Percentiles rank a stretch among this genome's conserved stretches.
Evolutionary conservation across 768 basidiomycete species (phyloP).

Genomic region (Lactifluus piperatus): DNA sequence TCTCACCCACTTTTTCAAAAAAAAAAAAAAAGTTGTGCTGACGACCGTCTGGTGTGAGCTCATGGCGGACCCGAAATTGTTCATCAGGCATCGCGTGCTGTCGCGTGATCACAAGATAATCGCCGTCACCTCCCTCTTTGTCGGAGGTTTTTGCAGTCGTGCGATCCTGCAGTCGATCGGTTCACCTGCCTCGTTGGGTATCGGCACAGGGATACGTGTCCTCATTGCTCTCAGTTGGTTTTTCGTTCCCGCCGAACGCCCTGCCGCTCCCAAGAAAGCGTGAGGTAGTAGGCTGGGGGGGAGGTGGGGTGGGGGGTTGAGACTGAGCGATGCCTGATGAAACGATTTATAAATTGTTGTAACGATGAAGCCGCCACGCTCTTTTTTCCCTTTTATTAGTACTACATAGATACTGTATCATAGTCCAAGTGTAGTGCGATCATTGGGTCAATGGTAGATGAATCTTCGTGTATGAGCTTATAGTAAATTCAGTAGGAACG

Average conservation of each 20-base stretch:
- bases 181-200: conserved; percentile 53
- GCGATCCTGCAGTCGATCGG: conserved; percentile 53
- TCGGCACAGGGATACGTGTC: conserved; percentile 54
- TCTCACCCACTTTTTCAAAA: conserved; percentile 1
- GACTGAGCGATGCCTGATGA: neutral
- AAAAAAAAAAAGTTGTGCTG: conserved; percentile 69
- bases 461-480: neutral
- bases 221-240: conserved; percentile 58
- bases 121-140: conserved; percentile 58
- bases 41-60: conserved; percentile 89
- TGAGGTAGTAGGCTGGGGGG: neutral
- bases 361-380: too few relatives aligned
- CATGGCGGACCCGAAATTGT: conserved; percentile 70
- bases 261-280: neutral
- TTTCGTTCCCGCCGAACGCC: conserved; percentile 42
- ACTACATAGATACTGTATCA: neutral
- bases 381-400: too few relatives aligned
- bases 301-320: too few relatives aligned
- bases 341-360: neutral
- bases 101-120: conserved; percentile 66
- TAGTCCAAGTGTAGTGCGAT: neutral
- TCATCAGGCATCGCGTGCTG: conserved; percentile 44
- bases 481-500: neutral
- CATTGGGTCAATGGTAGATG: neutral
- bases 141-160: conserved; percentile 64